Evolutionary conservation across 179 eudicot species (phyloP), one percentile per base, ranked within the genome.

Genomic region (Patellifolia procumbens): DNA sequence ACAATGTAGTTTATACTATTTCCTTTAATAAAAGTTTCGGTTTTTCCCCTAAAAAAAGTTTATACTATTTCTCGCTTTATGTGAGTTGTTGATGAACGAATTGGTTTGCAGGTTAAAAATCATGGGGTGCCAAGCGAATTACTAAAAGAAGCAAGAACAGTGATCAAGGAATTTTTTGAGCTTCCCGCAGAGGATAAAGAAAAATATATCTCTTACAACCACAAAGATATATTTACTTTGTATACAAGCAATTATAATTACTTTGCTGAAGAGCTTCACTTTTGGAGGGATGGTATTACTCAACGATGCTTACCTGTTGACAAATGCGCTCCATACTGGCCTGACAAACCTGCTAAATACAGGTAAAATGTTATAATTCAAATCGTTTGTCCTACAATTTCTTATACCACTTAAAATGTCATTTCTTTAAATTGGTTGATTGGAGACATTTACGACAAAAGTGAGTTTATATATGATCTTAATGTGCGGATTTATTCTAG

Each of bases 301-400:
- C 79, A 77, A 68, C 48, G 61, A 70, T 82, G 85, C 58, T 48
- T 74, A 45, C 85, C 84, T 51, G 19, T 78, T 5, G 84, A 82
- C 19, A 81, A 86, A 64, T 68, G 80, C 72, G 20, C 75, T 20
- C 78, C 77, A 56, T 48, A 32, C 39, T 86, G 84, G 89, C 87
- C 89, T 22, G 78, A 81, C n/a, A 84, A 82, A 66, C 87, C 86
- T 8, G 24, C 73, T 34, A 80, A 76, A 74, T 86, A 81, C 53
- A 76, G 82, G 89, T 86, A 31, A n/a, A 35, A 15, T 7, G 7
- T 4, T 32, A 13, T 12, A 13, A n/a, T n/a, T n/a, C n/a, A n/a
- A n/a, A n/a, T n/a, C n/a, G n/a, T n/a, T n/a, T n/a, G n/a, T n/a
- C n/a, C n/a, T n/a, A n/a, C n/a, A n/a, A n/a, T n/a, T n/a, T n/a